Evolutionary conservation across 164 flowering plant genomes (phyloP).

Genomic region (Tinospora cordifolia): DNA sequence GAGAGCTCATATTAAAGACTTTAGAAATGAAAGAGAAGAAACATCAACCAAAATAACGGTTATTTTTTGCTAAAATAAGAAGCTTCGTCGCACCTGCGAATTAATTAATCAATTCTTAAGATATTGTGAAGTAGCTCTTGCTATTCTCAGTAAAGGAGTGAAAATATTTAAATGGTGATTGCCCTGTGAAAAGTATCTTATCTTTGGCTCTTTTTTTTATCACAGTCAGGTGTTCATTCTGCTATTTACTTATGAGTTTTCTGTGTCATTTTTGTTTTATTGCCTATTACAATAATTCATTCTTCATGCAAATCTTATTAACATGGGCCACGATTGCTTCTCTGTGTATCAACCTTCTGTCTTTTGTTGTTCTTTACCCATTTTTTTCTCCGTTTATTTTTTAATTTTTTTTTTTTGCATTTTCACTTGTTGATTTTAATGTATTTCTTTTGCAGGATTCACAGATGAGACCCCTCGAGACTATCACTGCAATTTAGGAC

Average conservation of each 20-base stretch:
- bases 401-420: background rate
- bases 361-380: background rate
- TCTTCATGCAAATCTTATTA: background rate
- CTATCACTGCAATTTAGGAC: slow-evolving; percentile 92
- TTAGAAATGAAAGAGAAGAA: background rate
- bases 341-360: background rate
- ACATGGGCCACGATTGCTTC: background rate
- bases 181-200: background rate
- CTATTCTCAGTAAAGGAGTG: background rate
- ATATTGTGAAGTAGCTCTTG: background rate
- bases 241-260: no score
- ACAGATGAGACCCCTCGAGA: slow-evolving; percentile 97
- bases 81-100: background rate
- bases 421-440: background rate
- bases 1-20: background rate
- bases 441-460: slow-evolving; percentile 51
- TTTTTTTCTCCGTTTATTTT: background rate
- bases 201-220: background rate
- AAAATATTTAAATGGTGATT: background rate
- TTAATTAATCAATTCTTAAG: background rate
- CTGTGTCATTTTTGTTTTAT: no score
- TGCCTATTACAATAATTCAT: no score
- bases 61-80: background rate
- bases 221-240: background rate
- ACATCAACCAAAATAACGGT: background rate